Percentiles rank a stretch among this genome's conserved stretches.
Evolutionary conservation across 2,329 filamentous ascomycete genomes (phyloP).

Genomic region (Pseudofabraea citricarpa): DNA sequence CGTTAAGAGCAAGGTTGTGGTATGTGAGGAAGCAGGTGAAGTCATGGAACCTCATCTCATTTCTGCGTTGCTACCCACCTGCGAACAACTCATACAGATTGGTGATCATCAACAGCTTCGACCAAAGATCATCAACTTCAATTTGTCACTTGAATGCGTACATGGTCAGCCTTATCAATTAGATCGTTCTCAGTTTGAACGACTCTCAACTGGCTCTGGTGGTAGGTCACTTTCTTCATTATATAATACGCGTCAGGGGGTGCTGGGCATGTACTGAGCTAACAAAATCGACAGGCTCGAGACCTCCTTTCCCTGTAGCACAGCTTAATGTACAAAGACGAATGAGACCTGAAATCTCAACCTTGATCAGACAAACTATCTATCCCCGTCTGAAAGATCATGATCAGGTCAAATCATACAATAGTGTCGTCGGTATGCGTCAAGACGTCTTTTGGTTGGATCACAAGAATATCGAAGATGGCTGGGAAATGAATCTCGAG

Average conservation of each 20-base stretch:
- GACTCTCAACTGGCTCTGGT: no score
- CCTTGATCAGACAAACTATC: conserved; percentile 15
- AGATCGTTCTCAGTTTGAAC: conserved; percentile 23
- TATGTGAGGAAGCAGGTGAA: conserved; percentile 39
- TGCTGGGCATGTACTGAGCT: conserved; percentile 8
- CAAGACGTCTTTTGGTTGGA: conserved; percentile 23
- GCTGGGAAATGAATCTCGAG: conserved; percentile 1
- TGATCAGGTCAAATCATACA: conserved; percentile 10
- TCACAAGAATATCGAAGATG: conserved; percentile 18
- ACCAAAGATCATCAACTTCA: conserved; percentile 24
- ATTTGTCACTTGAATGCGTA: conserved; percentile 25
- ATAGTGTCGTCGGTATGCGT: conserved; percentile 21
- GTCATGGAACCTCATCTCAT: conserved; percentile 37
- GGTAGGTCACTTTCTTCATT: no score
- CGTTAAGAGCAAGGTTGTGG: conserved; percentile 18
- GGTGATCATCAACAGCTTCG: conserved; percentile 39
- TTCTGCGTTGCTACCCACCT: conserved; percentile 31
- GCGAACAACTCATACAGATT: conserved; percentile 35
- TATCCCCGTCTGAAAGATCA: conserved; percentile 21
- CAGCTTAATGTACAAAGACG: conserved; percentile 23
- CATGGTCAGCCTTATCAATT: conserved; percentile 17
- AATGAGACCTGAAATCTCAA: conserved; percentile 24
- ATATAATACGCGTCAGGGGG: no score
- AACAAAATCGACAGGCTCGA: no score
- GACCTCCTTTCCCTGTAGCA: conserved; percentile 16